Percentiles rank a stretch among this genome's conserved stretches.
phyloP scores from a whole-genome alignment of 495 filamentous ascomycete genomes.

The Stereocaulon alpinum region DNA sequence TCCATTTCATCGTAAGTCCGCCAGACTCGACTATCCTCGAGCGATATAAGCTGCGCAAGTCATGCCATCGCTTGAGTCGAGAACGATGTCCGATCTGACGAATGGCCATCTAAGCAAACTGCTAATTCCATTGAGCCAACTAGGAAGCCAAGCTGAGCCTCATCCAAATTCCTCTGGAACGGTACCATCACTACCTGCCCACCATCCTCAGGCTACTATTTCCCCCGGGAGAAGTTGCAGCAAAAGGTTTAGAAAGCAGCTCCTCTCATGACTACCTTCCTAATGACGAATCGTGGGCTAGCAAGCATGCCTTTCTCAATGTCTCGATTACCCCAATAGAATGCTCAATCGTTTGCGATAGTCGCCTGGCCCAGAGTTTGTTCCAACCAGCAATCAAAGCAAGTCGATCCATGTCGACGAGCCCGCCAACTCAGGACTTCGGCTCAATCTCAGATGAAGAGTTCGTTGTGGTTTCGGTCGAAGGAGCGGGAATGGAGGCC shows the following conservation, averaged over 20 bases:
- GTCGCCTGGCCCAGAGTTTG: constrained; percentile 55
- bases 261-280: not conserved
- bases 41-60: not conserved
- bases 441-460: constrained; percentile 64
- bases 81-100: not conserved
- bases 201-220: constrained; percentile 78
- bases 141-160: constrained; percentile 83
- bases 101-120: constrained; percentile 4
- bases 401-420: constrained; percentile 24
- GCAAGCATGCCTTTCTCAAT: constrained; percentile 70
- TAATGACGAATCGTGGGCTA: constrained; percentile 8
- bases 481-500: constrained; percentile 79
- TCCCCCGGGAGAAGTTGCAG: constrained; percentile 32
- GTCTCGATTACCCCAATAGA: constrained; percentile 87
- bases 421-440: constrained; percentile 4
- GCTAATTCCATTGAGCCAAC: constrained; percentile 4
- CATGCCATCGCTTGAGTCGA: not conserved
- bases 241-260: constrained; percentile 26
- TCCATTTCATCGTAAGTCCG: constrained; percentile 45
- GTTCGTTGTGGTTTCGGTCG: constrained; percentile 80
- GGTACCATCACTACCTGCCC: constrained; percentile 74
- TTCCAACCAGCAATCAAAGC: constrained; percentile 58
- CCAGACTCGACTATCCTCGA: not conserved
- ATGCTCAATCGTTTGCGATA: constrained; percentile 84
- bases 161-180: constrained; percentile 78